These are phyloP conservation scores for Globisporangium mamillatum DNA, from an alignment of 352 stramenopile species.

Conservation along the genomic window DNA sequence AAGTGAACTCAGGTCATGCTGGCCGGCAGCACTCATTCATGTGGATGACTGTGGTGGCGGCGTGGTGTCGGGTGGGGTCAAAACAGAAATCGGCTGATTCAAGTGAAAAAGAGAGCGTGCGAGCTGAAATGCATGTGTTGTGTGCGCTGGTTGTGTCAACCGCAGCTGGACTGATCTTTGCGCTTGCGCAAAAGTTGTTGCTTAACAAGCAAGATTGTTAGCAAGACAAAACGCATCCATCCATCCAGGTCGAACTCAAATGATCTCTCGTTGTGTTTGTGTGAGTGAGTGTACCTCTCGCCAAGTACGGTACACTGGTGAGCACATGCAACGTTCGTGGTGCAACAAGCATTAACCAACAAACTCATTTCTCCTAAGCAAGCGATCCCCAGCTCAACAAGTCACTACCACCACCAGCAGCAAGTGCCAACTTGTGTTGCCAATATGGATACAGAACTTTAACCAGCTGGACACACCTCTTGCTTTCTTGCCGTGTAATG, in stretches of 20 bases:
- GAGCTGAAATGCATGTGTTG: not conserved
- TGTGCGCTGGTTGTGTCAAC: not conserved
- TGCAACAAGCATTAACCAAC: not conserved
- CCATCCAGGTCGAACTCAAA: not conserved
- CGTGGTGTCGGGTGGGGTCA: not conserved
- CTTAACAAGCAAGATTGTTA: not conserved
- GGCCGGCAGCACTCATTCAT: not conserved
- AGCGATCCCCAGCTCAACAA: not conserved
- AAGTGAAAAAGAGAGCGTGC: not conserved
- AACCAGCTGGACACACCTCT: not conserved
- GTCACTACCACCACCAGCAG: not conserved
- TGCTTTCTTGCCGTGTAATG: not conserved
- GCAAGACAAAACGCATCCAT: not conserved
- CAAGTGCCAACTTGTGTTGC: not conserved
- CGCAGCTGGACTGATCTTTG: not conserved
- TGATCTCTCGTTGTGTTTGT: not conserved
- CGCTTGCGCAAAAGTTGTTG: not conserved
- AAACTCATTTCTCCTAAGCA: not conserved
- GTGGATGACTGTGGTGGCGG: not conserved
- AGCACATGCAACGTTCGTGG: not conserved
- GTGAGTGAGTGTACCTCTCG: not conserved
- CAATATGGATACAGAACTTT: slow-evolving; percentile 3
- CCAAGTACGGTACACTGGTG: not conserved
- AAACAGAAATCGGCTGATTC: not conserved
- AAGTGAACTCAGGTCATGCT: not conserved